Evolutionary conservation across 208 protist species (phyloP), one percentile per base, ranked within the genome.

Genomic region (Leishmania major): DNA sequence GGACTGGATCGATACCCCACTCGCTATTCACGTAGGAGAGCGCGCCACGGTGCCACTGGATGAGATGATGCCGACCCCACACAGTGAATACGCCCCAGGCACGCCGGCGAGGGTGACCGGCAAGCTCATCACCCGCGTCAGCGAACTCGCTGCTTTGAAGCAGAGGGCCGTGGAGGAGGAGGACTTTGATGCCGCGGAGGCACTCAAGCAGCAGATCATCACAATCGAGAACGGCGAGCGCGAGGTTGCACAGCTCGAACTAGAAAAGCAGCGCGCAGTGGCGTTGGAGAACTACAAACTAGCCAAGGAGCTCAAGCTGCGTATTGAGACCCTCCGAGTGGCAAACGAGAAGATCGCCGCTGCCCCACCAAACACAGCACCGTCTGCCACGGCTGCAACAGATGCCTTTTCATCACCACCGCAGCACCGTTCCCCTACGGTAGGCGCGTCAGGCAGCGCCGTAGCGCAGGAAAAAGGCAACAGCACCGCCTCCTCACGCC

Each of bases 101-200:
- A 19, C 57, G 13, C 19, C 78, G 15, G 62, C 72, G 53, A 62
- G 74, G 64, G 37, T 86, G 72, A 64, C 74, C 60, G 84, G 80
- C 37, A 88, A 77, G 55, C 84, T 95, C 59, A n/a, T 37, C 40
- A 31, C 70, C 57, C 84, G 84, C n/a, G 17, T 86, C 49, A 74
- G 55, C 13, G 82, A 86, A 64, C 79, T 98, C 22, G 47, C 84
- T 11, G 76, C 81, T 31, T 70, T 94, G 71, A 98, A 98, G 86
- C 83, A 84, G 74, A 85, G 80, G 13, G 96, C 95, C 25, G 94
- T 98, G 22, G 86, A 79, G 43, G 87, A 92, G 47, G 94, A 98
- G 76, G 96, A 98, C 81, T 98, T 98, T 84, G 96, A 98, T 85
- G 60, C 91, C 17, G 96, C 96, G 22, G 86, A 75, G 51, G 85